phyloP scores from a whole-genome alignment of 1,284 basidiomycete genomes.

The Leccinum pachyderme region DNA sequence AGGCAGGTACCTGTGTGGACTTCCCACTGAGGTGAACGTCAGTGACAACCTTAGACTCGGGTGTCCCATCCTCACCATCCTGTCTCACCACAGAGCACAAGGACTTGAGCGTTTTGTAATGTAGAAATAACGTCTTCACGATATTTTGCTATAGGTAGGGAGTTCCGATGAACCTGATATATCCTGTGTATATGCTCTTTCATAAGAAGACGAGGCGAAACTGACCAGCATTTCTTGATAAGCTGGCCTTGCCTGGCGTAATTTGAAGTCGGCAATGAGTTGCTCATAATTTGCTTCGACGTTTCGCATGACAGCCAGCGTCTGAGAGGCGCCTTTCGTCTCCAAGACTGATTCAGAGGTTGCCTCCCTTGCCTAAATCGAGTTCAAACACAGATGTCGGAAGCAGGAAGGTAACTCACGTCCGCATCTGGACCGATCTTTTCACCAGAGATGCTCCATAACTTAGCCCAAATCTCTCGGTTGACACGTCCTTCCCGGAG shows the following conservation, averaged over 20 bases:
- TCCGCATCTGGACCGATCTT: slow-evolving; percentile 48
- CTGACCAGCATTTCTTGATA: slow-evolving; percentile 90
- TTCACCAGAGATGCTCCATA: slow-evolving; percentile 60
- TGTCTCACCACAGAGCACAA: slow-evolving; percentile 96
- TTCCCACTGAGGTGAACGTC: slow-evolving; percentile 69
- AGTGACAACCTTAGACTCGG: slow-evolving; percentile 2
- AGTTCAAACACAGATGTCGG: slow-evolving; percentile 2
- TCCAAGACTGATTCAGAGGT: slow-evolving; percentile 29
- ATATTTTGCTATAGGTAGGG: slow-evolving; percentile 87
- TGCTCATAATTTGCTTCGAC: slow-evolving; percentile 42
- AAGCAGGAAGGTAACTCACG: slow-evolving; percentile 35
- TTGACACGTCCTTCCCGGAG: slow-evolving; percentile 63
- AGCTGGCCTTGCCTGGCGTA: slow-evolving; percentile 55
- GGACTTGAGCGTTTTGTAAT: slow-evolving; percentile 78
- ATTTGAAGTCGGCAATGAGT: slow-evolving; percentile 58
- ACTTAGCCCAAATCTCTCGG: slow-evolving; percentile 66
- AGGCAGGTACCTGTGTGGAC: slow-evolving; percentile 95
- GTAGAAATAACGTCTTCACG: slow-evolving; percentile 73
- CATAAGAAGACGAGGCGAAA: slow-evolving; percentile 12
- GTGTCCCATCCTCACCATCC: slow-evolving; percentile 65
- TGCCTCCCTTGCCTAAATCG: slow-evolving; percentile 32
- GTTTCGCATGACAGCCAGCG: slow-evolving; percentile 17
- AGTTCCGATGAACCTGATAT: slow-evolving; percentile 63
- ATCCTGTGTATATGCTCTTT: slow-evolving; percentile 4
- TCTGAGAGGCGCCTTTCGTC: slow-evolving; percentile 16